Evolutionary conservation across 148 eudicot species (phyloP).

Genomic region (Fallopia convolvulus): DNA sequence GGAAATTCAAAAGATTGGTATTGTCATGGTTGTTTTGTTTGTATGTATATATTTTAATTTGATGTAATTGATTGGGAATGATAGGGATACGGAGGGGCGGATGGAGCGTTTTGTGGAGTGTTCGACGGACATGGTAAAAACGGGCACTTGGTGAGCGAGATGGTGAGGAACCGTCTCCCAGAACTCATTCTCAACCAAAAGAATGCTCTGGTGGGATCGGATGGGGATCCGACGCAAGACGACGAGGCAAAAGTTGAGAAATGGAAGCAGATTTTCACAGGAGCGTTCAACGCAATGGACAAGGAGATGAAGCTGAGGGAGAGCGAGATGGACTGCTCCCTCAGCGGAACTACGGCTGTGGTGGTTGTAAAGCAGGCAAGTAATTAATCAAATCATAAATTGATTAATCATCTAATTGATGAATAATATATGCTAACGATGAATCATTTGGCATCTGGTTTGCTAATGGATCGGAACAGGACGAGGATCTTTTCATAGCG

Average conservation of each 20-base stretch:
- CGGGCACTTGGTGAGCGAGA: conserved; percentile 64
- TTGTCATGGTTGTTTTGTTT: too few relatives aligned
- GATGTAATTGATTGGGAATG: too few relatives aligned
- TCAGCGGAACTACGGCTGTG: conserved; percentile 81
- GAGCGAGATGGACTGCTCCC: conserved; percentile 38
- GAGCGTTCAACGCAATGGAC: conserved; percentile 66
- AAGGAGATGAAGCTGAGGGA: conserved; percentile 56
- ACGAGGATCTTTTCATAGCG: conserved; percentile 47
- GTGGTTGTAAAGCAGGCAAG: conserved; percentile 59
- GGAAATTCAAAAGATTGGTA: too few relatives aligned
- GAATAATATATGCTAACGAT: neutral
- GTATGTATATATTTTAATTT: neutral
- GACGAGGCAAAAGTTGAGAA: neutral
- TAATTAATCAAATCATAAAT: neutral
- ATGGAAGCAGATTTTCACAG: conserved; percentile 48
- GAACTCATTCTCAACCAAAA: conserved; percentile 41
- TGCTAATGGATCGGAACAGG: conserved; percentile 28
- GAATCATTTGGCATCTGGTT: neutral
- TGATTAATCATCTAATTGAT: neutral
- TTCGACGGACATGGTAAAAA: conserved; percentile 81
- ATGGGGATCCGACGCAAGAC: neutral
- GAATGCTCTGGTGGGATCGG: conserved; percentile 13
- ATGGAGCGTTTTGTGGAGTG: conserved; percentile 57
- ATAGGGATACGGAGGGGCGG: conserved; percentile 61
- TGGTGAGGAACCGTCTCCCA: conserved; percentile 59